Evolutionary conservation across 2,329 filamentous ascomycete species (phyloP), one percentile per base, ranked within the genome.

Genomic region (Colletotrichum cuscutae): DNA sequence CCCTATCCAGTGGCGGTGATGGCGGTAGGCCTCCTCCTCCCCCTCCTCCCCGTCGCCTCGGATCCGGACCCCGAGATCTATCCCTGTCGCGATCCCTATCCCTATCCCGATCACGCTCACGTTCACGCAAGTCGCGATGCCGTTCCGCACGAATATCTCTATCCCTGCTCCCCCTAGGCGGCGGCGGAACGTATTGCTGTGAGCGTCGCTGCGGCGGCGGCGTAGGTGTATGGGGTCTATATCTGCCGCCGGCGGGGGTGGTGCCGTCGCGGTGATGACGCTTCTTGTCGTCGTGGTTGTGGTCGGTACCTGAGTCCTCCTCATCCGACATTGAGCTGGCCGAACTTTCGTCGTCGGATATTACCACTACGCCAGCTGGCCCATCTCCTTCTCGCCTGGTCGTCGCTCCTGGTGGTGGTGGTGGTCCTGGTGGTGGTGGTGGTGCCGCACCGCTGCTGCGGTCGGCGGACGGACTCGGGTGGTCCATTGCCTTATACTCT

Each of bases 251-350:
- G 4, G 37, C 65, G 3, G 15, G 15, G 0, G 19, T 49, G 15
- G 42, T 9, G 13, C 15, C 13, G 37, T 15, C 37, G 37, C 37
- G 37, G 37, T 15, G 37, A 15, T 42, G 32, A 35, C 32, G 37
- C 37, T 42, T 42, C 13, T 7, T 42, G 37, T 42, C 15, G 42
- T 49, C 42, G 42, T n/a, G 42, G 19, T 49, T 6, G 42, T 49
- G 15, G 15, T n/a, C 19, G 26, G 32, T 26, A n/a, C 19, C 59
- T 37, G 59, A 24, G 26, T 52, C 60, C 26, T 70, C 70, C 59
- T 72, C 70, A 35, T 72, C 70, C 60, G 70, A 72, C 70, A 70
- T 64, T 24, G 70, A 72, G 63, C 54, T 57, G 22, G 46, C 59
- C 28, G 60, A 62, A 37, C 60, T 62, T 32, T 62, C 60, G 42